Percentiles rank a stretch among this genome's conserved stretches.
Evolutionary conservation across 2,329 filamentous ascomycete species (phyloP).

Genomic region (Pyrenochaeta sp.): DNA sequence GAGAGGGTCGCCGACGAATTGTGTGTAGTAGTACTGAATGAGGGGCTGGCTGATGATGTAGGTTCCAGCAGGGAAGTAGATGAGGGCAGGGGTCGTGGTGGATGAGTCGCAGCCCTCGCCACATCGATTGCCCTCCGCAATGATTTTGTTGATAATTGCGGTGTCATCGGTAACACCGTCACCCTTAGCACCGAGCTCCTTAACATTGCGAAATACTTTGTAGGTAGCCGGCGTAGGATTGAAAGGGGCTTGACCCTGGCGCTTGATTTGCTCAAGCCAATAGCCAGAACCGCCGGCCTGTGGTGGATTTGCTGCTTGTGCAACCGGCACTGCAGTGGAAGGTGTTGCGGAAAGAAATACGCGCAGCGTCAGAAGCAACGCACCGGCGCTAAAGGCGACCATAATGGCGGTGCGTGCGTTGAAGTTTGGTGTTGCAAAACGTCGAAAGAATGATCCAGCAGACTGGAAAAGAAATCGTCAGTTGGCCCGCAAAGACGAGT

Average conservation of each 20-base stretch:
- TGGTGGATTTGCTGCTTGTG: conserved; percentile 29
- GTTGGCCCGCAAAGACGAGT: conserved; percentile 40
- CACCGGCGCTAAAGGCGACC: conserved; percentile 48
- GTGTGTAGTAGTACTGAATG: conserved; percentile 89
- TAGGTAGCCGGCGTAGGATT: conserved; percentile 64
- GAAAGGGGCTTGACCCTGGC: conserved; percentile 74
- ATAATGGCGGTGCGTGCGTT: conserved; percentile 41
- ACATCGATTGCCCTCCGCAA: conserved; percentile 80
- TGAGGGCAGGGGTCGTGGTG: conserved; percentile 82
- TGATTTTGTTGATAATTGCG: conserved; percentile 83
- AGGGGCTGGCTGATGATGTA: conserved; percentile 84
- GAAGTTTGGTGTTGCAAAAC: conserved; percentile 21
- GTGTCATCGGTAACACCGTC: conserved; percentile 83
- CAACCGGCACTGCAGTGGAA: conserved; percentile 40
- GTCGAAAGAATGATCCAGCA: conserved; percentile 24
- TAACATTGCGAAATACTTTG: conserved; percentile 65
- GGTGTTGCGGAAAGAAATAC: conserved; percentile 43
- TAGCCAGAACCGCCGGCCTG: conserved; percentile 56
- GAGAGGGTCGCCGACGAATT: conserved; percentile 83
- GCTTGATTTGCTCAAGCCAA: conserved; percentile 76
- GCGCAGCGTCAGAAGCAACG: conserved; percentile 49
- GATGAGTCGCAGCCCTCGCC: conserved; percentile 82
- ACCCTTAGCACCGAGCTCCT: conserved; percentile 56
- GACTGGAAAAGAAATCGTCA: conserved; percentile 36
- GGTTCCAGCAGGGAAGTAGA: conserved; percentile 91